Evolutionary conservation across 2,329 filamentous ascomycete species (phyloP), one percentile per base, ranked within the genome.

Genomic region (Canariomyces notabilis): DNA sequence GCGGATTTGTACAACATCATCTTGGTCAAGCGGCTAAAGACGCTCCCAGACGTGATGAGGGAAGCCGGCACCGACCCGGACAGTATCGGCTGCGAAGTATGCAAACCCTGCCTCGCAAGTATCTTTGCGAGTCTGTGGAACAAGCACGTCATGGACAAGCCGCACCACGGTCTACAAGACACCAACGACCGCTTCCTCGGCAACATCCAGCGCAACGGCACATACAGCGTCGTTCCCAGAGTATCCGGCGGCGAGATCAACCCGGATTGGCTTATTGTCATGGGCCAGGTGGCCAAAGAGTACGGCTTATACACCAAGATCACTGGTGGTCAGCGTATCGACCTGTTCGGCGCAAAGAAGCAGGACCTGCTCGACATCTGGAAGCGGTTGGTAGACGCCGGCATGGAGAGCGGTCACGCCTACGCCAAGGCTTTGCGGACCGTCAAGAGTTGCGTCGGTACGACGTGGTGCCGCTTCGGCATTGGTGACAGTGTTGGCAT

Each of bases 161-260:
- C 80, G 14, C 46, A 52, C 19, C 79, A 87, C 61, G 87, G 87
- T 18, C 74, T 95, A 0, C 89, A 95, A 64, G 89, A 95, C 50
- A 95, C 89, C 5, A 95, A 95, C 63, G 90, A 95, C 64, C 76
- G 83, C 36, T 95, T 87, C 64, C 70, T 95, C 40, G 89, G 82
- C 42, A 95, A 95, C 62, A 93, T 95, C 45, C 89, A 95, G 64
- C 79, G 89, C 31, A 89, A 95, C 64, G 89, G 89, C 33, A 95
- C 89, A 0, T 95, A 89, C 66, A 91, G 86, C 1, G 89, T 95
- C 9, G 77, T 95, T 0, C 89, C 89, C 2, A 82, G 89, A 36
- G 81, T 95, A 1, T 76, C 87, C 2, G 89, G 79, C 37, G 89
- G 89, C 49, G 89, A 95, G 65, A 93, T 95, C 60, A 93, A 87